A percentile compares a stretch with the other conserved stretches of the same genome.
Conservation (phyloP, 78 protist genomes). For the Dictyostelium intermedium region DNA sequence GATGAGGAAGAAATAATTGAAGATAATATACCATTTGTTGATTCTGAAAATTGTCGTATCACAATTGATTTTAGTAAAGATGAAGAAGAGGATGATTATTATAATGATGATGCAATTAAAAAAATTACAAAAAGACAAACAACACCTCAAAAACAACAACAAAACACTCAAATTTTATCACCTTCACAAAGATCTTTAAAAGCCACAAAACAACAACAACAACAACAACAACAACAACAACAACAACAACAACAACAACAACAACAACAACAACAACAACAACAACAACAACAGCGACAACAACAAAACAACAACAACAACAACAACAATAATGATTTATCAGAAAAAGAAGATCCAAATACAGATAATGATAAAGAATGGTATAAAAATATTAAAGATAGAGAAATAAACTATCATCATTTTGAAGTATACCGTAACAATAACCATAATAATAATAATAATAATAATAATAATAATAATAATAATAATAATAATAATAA, state of each 20-base stretch:
- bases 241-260: too few species aligned
- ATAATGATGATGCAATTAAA: neutral
- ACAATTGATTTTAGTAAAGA: neutral
- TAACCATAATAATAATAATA: neutral
- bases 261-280: too few species aligned
- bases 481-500: constrained; percentile 11
- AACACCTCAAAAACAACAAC: neutral
- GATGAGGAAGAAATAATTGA: neutral
- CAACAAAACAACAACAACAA: too few species aligned
- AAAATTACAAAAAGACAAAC: neutral
- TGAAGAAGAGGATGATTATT: neutral
- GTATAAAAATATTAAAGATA: neutral
- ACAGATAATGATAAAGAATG: neutral
- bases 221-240: too few species aligned
- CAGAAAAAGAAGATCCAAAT: neutral
- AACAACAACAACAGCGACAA: too few species aligned
- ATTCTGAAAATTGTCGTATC: neutral
- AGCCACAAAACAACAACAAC: neutral
- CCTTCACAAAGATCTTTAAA: neutral
- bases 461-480: constrained; percentile 3
- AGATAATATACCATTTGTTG: neutral
- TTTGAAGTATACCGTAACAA: neutral
- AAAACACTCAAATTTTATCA: neutral
- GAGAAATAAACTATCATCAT: neutral
- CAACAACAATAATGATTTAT: neutral